Evolutionary conservation across 164 flowering plant species (phyloP), one percentile per base, ranked within the genome.

Genomic region (Piper longum): DNA sequence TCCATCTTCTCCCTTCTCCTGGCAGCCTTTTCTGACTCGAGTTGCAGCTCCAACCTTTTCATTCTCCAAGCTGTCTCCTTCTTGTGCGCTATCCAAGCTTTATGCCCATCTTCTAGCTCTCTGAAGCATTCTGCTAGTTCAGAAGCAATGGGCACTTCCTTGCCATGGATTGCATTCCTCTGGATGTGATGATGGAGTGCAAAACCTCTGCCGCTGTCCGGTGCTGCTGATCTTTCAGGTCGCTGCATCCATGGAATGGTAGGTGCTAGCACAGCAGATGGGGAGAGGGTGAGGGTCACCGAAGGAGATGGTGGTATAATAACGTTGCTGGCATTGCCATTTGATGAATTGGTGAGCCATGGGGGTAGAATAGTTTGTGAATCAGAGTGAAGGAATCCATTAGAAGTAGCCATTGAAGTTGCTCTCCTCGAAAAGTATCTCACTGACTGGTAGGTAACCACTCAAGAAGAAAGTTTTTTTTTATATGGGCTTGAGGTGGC

Each of bases 1-100:
- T 93, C 97, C 83, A 80, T 78, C 72, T 86, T 93, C 72, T 88
- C 91, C 73, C 85, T 82, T 73, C 77, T 77, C 43, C 83, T 76
- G 41, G 75, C 40, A 1, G 84, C 82, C 70, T 93, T 93, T 79
- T 89, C 99, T 0, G 99, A 86, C 62, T 93, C 97, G 59, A 93
- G 70, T 61, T 93, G 97, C 72, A 85, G 72, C 70, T 93, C 97
- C 19, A 90, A 82, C 76, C 97, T 76, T 54, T 76, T 84, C 60
- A 93, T 64, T 64, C 97, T 81, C 99, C 99, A 93, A 0, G 88
- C 71, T 18, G 97, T 88, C 77, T 93, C 99, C 72, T 90, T 93
- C 79, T 85, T 86, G 60, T 93, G 96, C 2, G 87, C 83, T 4
- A 78, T 78, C 92, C 83, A 83, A 45, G 86, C 84, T 4, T 84